These are phyloP conservation scores for Aphanomyces astaci DNA, from an alignment of 352 stramenopile species.

Conservation along the genomic window DNA sequence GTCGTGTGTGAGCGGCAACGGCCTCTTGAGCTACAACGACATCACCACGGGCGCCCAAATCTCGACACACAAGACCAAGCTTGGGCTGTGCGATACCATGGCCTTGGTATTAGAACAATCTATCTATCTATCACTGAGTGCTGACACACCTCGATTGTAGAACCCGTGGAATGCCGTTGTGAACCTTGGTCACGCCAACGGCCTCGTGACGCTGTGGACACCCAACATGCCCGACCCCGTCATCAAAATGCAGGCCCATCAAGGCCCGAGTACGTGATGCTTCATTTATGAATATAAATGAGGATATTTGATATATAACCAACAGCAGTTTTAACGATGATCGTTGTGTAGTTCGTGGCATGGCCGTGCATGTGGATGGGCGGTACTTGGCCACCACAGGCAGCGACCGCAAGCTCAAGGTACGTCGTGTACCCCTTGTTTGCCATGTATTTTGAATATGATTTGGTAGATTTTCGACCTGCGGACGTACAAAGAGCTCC, in stretches of 20 bases:
- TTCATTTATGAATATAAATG: neutral
- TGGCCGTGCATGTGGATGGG: constrained; percentile 90
- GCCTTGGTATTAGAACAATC: no score
- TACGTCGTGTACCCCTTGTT: neutral
- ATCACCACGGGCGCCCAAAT: constrained; percentile 92
- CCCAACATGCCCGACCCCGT: constrained; percentile 90
- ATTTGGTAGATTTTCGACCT: constrained; percentile 91
- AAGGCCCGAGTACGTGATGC: constrained; percentile 81
- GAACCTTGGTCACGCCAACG: constrained; percentile 94
- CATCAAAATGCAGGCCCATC: constrained; percentile 97
- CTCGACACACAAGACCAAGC: constrained; percentile 86
- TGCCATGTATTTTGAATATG: neutral
- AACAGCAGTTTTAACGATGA: neutral
- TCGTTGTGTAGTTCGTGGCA: constrained; percentile 55
- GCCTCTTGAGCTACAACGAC: constrained; percentile 93
- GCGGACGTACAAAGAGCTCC: constrained; percentile 92
- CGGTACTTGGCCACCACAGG: constrained; percentile 95
- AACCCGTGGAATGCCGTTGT: constrained; percentile 97
- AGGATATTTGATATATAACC: neutral
- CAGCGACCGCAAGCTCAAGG: constrained; percentile 90
- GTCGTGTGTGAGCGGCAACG: constrained; percentile 87
- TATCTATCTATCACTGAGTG: no score
- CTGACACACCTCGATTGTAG: no score
- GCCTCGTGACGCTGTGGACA: constrained; percentile 97
- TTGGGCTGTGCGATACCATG: constrained; percentile 89